Evolutionary conservation across 257 asterid genomes (phyloP).

Genomic region (Solanum tarijense): DNA sequence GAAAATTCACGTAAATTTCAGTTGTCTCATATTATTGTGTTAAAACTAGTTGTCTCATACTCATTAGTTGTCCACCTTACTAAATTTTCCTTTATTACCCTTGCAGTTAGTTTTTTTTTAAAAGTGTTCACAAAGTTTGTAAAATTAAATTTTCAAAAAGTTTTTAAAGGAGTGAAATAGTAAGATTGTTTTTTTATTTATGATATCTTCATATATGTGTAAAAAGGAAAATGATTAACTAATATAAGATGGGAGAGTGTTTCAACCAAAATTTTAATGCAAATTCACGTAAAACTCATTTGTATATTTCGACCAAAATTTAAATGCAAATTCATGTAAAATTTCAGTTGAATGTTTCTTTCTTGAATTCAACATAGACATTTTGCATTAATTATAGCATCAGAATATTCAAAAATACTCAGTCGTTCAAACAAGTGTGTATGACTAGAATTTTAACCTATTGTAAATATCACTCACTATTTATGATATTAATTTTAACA

Average conservation of each 20-base stretch:
- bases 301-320: background rate
- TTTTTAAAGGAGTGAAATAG: too few species aligned
- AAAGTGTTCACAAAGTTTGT: too few species aligned
- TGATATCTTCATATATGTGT: too few species aligned
- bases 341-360: background rate
- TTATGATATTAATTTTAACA: background rate
- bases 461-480: background rate
- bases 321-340: background rate
- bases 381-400: background rate
- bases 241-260: too few species aligned
- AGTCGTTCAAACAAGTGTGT: background rate
- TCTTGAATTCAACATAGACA: background rate
- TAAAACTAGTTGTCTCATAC: too few species aligned
- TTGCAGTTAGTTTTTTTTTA: too few species aligned
- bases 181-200: accelerated
- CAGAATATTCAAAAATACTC: background rate
- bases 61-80: too few species aligned
- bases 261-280: too few species aligned
- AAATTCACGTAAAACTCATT: background rate
- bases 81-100: too few species aligned
- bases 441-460: background rate
- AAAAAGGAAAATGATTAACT: too few species aligned
- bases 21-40: too few species aligned
- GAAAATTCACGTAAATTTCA: background rate
- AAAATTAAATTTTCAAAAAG: too few species aligned